Evolutionary conservation across 352 stramenopile species (phyloP).

Genomic region (Phytopythium mirpurense): DNA sequence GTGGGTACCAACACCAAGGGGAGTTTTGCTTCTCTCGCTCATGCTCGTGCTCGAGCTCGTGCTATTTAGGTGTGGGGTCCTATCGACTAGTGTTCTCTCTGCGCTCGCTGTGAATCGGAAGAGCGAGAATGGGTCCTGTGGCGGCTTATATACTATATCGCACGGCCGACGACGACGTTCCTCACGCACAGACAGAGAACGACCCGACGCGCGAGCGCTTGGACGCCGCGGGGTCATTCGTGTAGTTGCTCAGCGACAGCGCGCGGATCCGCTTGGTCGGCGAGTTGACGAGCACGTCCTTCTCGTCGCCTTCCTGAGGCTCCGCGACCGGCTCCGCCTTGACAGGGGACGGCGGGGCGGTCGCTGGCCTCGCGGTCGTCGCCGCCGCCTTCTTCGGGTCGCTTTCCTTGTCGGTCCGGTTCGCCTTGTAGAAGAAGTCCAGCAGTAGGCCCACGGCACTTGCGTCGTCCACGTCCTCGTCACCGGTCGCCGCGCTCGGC

Average conservation of each 20-base stretch:
- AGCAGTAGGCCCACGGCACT: constrained; percentile 65
- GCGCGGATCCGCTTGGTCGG: constrained; percentile 75
- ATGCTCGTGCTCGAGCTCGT: no score
- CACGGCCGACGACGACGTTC: background rate
- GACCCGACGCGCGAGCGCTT: constrained; percentile 68
- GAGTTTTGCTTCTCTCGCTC: no score
- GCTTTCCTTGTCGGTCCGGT: constrained; percentile 46
- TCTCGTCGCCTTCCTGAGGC: constrained; percentile 17
- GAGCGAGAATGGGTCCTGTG: no score
- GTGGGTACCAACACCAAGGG: no score
- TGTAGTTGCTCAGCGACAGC: constrained; percentile 56
- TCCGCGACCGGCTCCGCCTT: constrained; percentile 17
- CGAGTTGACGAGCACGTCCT: constrained; percentile 43
- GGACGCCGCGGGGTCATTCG: constrained; percentile 33
- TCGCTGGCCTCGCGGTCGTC: background rate
- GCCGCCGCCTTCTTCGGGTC: constrained; percentile 10
- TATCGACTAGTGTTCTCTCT: no score
- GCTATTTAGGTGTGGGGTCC: no score
- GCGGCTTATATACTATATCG: background rate
- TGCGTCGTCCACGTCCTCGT: constrained; percentile 44
- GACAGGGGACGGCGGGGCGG: constrained; percentile 9
- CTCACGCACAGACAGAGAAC: constrained; percentile 41
- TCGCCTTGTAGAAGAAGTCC: constrained; percentile 82
- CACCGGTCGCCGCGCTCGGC: constrained; percentile 22
- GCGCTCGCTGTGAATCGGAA: background rate